phyloP scores from a whole-genome alignment of 768 basidiomycete species.

The Boletales sp. region DNA sequence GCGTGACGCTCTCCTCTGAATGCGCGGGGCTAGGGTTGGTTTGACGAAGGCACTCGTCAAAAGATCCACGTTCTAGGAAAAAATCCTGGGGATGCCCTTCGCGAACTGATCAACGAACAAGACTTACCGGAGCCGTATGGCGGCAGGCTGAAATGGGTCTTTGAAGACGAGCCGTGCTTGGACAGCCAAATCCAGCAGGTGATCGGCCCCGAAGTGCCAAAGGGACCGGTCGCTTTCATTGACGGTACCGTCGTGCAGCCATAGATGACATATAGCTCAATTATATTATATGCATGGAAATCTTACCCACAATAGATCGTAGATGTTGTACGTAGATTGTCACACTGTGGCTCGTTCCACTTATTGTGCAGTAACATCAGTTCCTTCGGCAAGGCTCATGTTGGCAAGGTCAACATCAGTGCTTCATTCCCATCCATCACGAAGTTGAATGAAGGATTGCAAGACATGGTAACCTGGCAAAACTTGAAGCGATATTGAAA shows the following conservation, averaged over 20 bases:
- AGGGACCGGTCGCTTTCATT: conserved; percentile 50
- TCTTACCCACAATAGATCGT: too few relatives aligned
- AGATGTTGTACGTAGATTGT: too few relatives aligned
- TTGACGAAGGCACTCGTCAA: conserved; percentile 71
- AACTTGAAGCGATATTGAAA: too few relatives aligned
- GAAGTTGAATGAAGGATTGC: too few relatives aligned
- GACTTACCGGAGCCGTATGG: conserved; percentile 71
- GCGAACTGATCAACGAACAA: conserved; percentile 42
- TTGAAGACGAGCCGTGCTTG: conserved; percentile 60
- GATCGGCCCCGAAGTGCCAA: conserved; percentile 47
- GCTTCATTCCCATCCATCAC: too few relatives aligned
- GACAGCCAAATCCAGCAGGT: conserved; percentile 50
- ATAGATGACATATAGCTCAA: background rate
- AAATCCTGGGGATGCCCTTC: conserved; percentile 51
- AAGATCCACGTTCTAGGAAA: conserved; percentile 76
- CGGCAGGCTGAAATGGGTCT: conserved; percentile 70
- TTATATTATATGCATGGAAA: too few relatives aligned
- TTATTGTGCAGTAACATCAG: too few relatives aligned
- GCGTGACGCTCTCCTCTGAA: background rate
- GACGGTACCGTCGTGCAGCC: conserved; percentile 39
- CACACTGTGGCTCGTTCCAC: too few relatives aligned
- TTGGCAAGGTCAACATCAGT: too few relatives aligned
- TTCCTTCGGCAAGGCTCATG: too few relatives aligned
- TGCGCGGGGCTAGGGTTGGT: conserved; percentile 55
- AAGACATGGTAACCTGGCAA: too few relatives aligned